These are phyloP conservation scores for Myxozyma sirexii DNA, from an alignment of 805 yeast genomes.

Conservation along the genomic window DNA sequence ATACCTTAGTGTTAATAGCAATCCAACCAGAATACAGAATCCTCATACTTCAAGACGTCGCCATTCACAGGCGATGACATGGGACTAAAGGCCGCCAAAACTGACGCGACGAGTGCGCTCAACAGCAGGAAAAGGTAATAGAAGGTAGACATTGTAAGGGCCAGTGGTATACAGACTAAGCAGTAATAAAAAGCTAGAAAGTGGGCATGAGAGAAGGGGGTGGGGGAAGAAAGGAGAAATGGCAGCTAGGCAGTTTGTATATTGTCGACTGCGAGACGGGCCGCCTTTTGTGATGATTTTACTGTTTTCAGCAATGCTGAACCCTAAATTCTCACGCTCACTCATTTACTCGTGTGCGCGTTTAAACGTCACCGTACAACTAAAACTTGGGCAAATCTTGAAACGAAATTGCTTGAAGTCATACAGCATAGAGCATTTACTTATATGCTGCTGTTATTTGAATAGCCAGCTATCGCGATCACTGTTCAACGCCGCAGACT, in stretches of 20 bases:
- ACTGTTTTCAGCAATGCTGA: too few species aligned
- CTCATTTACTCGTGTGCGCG: too few species aligned
- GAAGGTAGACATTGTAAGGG: constrained; percentile 4
- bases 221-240: neutral
- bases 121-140: neutral
- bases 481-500: too few species aligned
- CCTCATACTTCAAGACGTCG: constrained; percentile 23
- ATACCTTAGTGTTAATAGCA: too few species aligned
- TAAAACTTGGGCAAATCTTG: too few species aligned
- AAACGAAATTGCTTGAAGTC: too few species aligned
- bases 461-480: too few species aligned
- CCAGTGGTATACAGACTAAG: neutral
- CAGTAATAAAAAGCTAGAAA: neutral
- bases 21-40: neutral
- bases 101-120: constrained; percentile 20
- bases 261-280: neutral
- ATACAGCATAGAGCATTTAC: too few species aligned
- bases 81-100: constrained; percentile 22
- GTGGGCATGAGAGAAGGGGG: neutral
- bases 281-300: too few species aligned
- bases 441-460: too few species aligned
- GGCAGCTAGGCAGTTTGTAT: neutral
- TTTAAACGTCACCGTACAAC: too few species aligned
- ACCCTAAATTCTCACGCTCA: too few species aligned
- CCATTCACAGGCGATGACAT: constrained; percentile 25